Evolutionary conservation across 2,329 filamentous ascomycete species (phyloP).

Genomic region (Colletotrichum spinosum): DNA sequence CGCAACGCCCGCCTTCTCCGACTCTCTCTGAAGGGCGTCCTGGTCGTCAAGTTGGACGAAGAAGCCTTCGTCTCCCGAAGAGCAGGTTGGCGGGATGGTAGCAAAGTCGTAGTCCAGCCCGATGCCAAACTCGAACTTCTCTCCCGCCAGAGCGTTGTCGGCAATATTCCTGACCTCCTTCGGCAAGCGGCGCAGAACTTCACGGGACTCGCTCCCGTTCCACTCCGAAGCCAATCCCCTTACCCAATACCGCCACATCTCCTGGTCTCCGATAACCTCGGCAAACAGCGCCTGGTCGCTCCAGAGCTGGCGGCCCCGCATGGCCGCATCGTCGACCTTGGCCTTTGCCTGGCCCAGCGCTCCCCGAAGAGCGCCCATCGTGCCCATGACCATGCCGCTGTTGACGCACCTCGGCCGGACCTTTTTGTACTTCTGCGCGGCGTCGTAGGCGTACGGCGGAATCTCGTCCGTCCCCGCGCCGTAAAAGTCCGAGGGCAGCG

Average conservation of each 20-base stretch:
- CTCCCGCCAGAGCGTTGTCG: conserved; percentile 43
- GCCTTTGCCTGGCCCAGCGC: conserved; percentile 43
- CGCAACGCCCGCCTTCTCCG: conserved; percentile 46
- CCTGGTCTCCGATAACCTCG: conserved; percentile 53
- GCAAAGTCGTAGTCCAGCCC: conserved; percentile 53
- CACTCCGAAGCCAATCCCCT: conserved; percentile 45
- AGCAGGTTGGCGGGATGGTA: conserved; percentile 51
- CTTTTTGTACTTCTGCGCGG: conserved; percentile 48
- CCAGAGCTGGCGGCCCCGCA: conserved; percentile 50
- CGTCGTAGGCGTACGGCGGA: conserved; percentile 42
- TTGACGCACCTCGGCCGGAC: conserved; percentile 50
- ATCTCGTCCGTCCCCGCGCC: conserved; percentile 47
- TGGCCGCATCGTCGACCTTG: conserved; percentile 44
- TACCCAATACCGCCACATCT: conserved; percentile 50
- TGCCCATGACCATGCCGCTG: conserved; percentile 51
- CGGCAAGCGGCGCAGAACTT: conserved; percentile 30
- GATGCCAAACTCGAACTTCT: conserved; percentile 51
- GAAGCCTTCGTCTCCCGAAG: conserved; percentile 50
- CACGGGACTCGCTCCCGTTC: conserved; percentile 44
- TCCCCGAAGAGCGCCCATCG: conserved; percentile 44
- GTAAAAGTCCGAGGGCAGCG: conserved; percentile 48
- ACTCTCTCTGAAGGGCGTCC: conserved; percentile 40
- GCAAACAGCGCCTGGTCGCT: conserved; percentile 52
- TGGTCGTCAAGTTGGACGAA: conserved; percentile 47
- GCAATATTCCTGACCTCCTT: conserved; percentile 43